Percentiles rank a stretch among this genome's conserved stretches.
Conservation (phyloP, 2,329 filamentous ascomycete species). For the Tolypocladium nubicola region DNA sequence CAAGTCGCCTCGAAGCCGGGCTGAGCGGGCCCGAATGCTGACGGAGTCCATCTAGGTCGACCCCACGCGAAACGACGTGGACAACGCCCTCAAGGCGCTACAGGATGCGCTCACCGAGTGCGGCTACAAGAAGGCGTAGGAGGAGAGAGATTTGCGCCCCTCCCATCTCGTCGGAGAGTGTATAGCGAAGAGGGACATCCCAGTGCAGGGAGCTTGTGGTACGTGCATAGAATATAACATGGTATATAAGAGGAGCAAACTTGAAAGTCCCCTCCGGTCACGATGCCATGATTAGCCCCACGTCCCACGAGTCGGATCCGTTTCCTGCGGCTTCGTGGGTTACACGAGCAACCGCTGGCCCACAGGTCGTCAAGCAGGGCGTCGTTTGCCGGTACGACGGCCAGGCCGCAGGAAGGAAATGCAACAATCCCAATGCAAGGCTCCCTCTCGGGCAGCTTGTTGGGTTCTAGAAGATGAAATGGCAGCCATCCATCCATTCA, state of each 20-base stretch:
- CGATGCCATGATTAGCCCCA: not conserved
- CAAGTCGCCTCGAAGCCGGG: constrained; percentile 23
- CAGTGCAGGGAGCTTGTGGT: not conserved
- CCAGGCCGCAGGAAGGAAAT: not conserved
- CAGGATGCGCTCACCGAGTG: constrained; percentile 65
- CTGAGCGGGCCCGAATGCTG: not conserved
- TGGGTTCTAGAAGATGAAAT: not conserved
- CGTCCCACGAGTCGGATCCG: not conserved
- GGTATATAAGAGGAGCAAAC: not conserved
- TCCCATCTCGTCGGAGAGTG: not conserved
- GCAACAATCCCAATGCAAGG: not conserved
- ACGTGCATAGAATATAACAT: not conserved
- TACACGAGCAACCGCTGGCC: not conserved
- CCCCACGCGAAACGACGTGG: constrained; percentile 67
- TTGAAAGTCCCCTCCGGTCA: not conserved
- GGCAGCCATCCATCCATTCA: not conserved
- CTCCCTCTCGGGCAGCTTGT: not conserved
- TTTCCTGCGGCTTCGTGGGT: not conserved
- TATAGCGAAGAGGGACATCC: not conserved
- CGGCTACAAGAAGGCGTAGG: constrained; percentile 43
- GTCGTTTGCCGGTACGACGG: not conserved
- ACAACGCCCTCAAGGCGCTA: constrained; percentile 71
- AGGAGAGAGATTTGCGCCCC: not conserved
- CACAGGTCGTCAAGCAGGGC: not conserved
- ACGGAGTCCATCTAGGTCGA: constrained; percentile 45